Evolutionary conservation across 1,139 yeast genomes (phyloP), one percentile per base, ranked within the genome.

Genomic region (Suhomyces choctaworum): DNA sequence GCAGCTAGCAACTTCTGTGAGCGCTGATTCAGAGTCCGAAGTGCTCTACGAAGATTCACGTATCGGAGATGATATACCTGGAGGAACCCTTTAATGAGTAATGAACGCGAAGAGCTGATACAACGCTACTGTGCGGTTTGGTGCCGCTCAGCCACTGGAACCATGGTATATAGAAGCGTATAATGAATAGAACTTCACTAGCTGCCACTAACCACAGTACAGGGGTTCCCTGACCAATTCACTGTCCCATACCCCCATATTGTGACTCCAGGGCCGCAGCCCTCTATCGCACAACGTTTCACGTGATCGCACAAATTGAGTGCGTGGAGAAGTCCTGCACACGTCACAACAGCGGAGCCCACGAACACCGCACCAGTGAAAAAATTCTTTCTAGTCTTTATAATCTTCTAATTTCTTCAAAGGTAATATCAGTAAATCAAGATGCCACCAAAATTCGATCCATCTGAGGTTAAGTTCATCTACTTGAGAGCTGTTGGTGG

Each of bases 401-500:
- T 25, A 15, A 25, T 27, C 23, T 33, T 28, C 23, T 33, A 33
- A 32, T 33, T 34, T 30, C 34, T 32, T 35, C 31, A 32, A 30
- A 25, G 33, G 31, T 27, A 36, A 28, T 31, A 36, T 32, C 31
- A 39, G 43, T 37, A 32, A 47, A 37, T 42, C 55, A 66, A 61
- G 50, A 85, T 85, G 95, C 95, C 95, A 77, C 94, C 95, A 81
- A 87, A 92, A 82, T 80, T 90, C 79, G 98, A 92, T 76, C 99
- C 99, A 70, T 76, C 61, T 79, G 98, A 92, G 86, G 96, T 92
- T 70, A 90, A 90, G 78, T 88, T 78, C 86, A 81, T 92, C 78
- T 92, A 90, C 89, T 80, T 92, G 76, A 88, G 98, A 86, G 97
- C 98, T 75, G 95, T 90, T 60, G 99, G 98, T 85, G 98, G 99